Percentiles rank a stretch among this genome's conserved stretches.
Conservation (phyloP, 495 filamentous ascomycete species). For the Hypomontagnella monticulosa region DNA sequence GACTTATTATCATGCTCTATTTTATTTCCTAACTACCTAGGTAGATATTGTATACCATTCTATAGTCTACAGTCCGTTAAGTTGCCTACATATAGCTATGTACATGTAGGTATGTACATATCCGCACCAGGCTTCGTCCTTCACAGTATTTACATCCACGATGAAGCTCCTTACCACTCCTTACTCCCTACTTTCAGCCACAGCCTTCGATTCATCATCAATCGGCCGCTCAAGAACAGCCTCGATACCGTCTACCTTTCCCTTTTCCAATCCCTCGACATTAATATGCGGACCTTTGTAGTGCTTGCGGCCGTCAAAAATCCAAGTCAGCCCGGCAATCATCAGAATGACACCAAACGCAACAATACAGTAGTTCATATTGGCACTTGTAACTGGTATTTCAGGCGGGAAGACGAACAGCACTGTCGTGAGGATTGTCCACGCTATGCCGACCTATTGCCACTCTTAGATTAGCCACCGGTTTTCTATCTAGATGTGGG, state of each 20-base stretch:
- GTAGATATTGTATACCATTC: no score
- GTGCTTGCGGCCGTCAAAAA: constrained; percentile 77
- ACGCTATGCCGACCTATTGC: constrained; percentile 67
- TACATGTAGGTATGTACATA: no score
- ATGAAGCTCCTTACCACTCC: no score
- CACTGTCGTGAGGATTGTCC: constrained; percentile 73
- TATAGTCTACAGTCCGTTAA: no score
- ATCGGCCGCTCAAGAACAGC: constrained; percentile 5
- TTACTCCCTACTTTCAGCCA: neutral
- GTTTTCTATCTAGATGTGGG: neutral
- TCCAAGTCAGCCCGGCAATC: constrained; percentile 72
- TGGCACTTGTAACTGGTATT: constrained; percentile 70
- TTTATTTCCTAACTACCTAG: no score
- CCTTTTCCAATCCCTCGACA: constrained; percentile 53
- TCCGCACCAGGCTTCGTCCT: no score
- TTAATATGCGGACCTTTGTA: constrained; percentile 70
- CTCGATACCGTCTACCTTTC: constrained; percentile 45
- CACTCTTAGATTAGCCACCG: neutral
- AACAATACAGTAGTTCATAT: constrained; percentile 81
- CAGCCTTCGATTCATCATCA: constrained; percentile 12
- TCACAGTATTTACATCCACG: no score
- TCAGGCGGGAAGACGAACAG: constrained; percentile 80
- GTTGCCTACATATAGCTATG: no score
- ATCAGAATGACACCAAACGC: constrained; percentile 74
- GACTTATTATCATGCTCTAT: no score